phyloP scores from a whole-genome alignment of 2,329 filamentous ascomycete species.

The Coleophoma crateriformis region DNA sequence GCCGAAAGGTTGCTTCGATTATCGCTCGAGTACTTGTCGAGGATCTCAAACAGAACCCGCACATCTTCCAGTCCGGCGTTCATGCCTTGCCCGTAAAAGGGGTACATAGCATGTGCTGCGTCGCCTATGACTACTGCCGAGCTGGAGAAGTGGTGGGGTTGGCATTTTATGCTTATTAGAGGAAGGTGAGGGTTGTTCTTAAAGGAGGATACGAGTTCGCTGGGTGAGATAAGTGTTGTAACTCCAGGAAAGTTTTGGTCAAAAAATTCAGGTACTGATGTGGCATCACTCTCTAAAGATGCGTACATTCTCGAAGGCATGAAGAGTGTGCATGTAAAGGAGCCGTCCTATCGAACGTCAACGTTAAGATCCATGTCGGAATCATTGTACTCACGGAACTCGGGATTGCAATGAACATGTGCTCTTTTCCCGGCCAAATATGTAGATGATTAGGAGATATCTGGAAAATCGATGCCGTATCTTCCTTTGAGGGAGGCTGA shows the following conservation, averaged over 20 bases:
- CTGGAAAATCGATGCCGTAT: slow-evolving; percentile 49
- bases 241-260: slow-evolving; percentile 83
- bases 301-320: slow-evolving; percentile 67
- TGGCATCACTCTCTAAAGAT: slow-evolving; percentile 57
- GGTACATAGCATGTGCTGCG: slow-evolving; percentile 95
- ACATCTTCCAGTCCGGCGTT: slow-evolving; percentile 96
- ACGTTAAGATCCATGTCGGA: no score
- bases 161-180: slow-evolving; percentile 88
- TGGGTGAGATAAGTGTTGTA: slow-evolving; percentile 60
- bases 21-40: slow-evolving; percentile 55
- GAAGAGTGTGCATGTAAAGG: slow-evolving; percentile 94
- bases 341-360: slow-evolving; percentile 59
- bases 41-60: slow-evolving; percentile 73
- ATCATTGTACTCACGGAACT: slow-evolving; percentile 28
- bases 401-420: slow-evolving; percentile 98
- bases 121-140: slow-evolving; percentile 85
- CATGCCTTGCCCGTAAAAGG: slow-evolving; percentile 98
- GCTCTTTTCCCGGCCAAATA: slow-evolving; percentile 90
- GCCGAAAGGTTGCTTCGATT: slow-evolving; percentile 20
- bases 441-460: slow-evolving; percentile 93
- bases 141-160: slow-evolving; percentile 74
- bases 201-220: slow-evolving; percentile 70
- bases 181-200: slow-evolving; percentile 80
- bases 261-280: slow-evolving; percentile 67
- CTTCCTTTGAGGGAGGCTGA: slow-evolving; percentile 23